Percentiles rank a stretch among this genome's conserved stretches.
Evolutionary conservation across 2,329 filamentous ascomycete genomes (phyloP).

Genomic region (Sporothrix euskadiensis): DNA sequence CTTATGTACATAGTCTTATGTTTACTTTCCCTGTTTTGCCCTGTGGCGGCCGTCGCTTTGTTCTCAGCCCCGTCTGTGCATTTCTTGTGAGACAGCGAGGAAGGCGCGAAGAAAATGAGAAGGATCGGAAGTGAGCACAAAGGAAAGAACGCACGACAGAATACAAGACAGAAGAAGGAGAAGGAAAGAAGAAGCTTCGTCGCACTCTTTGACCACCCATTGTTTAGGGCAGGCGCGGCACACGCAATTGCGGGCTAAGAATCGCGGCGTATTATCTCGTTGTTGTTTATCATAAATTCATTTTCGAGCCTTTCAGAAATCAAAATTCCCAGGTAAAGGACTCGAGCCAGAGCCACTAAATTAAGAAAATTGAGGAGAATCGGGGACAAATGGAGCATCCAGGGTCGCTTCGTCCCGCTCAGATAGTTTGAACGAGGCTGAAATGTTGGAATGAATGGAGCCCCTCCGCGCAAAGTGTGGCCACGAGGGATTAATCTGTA

Average conservation of each 20-base stretch:
- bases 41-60: neutral
- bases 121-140: neutral
- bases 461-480: neutral
- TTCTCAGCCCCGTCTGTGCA: constrained; percentile 18
- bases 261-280: neutral
- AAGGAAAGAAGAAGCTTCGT: neutral
- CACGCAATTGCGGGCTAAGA: neutral
- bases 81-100: constrained; percentile 7
- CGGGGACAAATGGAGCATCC: neutral
- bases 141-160: neutral
- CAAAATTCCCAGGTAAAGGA: neutral
- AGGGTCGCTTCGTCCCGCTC: constrained; percentile 6
- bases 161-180: neutral
- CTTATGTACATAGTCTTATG: neutral
- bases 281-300: neutral
- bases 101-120: constrained; percentile 2
- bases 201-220: neutral
- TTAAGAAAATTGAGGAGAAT: neutral
- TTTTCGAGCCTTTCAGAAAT: neutral
- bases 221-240: neutral
- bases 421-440: constrained; percentile 5
- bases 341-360: neutral
- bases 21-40: constrained; percentile 10
- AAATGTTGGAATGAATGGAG: neutral
- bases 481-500: constrained; percentile 22